Evolutionary conservation across 139 green algal species (phyloP).

Genomic region (Haematococcus lacustris): DNA sequence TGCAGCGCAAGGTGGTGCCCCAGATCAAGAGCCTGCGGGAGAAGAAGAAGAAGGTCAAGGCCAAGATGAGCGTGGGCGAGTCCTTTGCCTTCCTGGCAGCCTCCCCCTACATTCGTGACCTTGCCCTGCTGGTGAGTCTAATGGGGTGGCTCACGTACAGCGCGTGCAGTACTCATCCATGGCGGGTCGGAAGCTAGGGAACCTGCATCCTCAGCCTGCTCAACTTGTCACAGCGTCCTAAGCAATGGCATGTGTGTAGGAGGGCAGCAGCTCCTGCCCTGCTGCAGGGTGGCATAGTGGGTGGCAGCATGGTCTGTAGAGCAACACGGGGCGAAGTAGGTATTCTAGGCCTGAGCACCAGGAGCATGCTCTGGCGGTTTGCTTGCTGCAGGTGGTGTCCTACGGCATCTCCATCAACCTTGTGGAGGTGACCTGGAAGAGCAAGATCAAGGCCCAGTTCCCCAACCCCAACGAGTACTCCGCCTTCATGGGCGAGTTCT

Average conservation of each 20-base stretch:
- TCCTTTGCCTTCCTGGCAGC: conserved; percentile 89
- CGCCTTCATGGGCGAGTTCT: conserved; percentile 69
- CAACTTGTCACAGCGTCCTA: no score
- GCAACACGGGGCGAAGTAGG: no score
- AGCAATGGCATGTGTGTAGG: no score
- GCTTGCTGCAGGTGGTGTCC: conserved; percentile 83
- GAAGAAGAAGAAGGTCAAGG: conserved; percentile 91
- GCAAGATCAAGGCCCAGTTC: conserved; percentile 99
- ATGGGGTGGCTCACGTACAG: no score
- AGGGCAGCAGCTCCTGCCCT: no score
- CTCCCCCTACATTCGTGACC: conserved; percentile 91
- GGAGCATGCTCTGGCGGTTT: no score
- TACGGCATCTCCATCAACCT: conserved; percentile 99
- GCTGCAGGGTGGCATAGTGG: no score
- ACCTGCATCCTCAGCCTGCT: no score
- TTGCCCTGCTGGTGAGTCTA: conserved; percentile 84
- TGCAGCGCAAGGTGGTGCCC: conserved; percentile 81
- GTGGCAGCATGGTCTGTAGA: no score
- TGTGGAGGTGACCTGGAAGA: conserved; percentile 99
- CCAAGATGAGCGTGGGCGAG: conserved; percentile 89
- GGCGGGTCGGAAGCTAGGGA: no score
- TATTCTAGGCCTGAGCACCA: no score
- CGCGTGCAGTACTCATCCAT: no score
- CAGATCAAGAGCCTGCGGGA: conserved; percentile 62
- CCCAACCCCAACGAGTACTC: conserved; percentile 86